phyloP scores from a whole-genome alignment of 441 rosid species.

The Erodium texanum region DNA sequence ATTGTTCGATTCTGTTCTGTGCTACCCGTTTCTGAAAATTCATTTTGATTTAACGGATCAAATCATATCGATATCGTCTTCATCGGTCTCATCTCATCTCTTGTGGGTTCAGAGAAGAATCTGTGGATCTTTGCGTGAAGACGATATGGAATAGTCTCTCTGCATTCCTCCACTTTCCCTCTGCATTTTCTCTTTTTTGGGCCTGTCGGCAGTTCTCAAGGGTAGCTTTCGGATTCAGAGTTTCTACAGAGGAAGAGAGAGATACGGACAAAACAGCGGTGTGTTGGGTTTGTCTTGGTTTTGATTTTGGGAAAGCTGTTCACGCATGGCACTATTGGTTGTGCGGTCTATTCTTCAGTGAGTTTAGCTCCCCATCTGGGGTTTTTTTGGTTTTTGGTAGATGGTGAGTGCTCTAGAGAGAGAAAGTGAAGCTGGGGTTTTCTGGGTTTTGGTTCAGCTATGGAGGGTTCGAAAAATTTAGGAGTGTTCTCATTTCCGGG shows the following conservation, averaged over 20 bases:
- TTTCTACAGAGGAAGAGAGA: not conserved
- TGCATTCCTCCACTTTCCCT: too few species aligned
- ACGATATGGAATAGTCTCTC: too few species aligned
- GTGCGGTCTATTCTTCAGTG: not conserved
- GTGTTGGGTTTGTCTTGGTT: too few species aligned
- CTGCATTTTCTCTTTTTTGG: not conserved
- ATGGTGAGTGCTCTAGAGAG: not conserved
- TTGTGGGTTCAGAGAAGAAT: not conserved
- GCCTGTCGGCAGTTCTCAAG: not conserved
- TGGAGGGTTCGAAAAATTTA: not conserved
- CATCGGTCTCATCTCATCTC: not conserved
- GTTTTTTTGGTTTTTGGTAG: not conserved
- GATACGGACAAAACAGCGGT: not conserved
- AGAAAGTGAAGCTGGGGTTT: not conserved
- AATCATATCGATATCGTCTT: not conserved
- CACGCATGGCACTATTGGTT: not conserved
- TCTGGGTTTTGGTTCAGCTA: not conserved
- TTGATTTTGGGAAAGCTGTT: not conserved
- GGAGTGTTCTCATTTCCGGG: not conserved
- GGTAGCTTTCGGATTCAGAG: not conserved
- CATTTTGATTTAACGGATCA: not conserved
- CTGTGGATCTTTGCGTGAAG: not conserved
- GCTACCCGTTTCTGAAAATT: not conserved
- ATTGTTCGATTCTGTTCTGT: not conserved
- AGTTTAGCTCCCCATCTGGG: not conserved